Evolutionary conservation across 345 rosid genomes (phyloP), one percentile per base, ranked within the genome.

Genomic region (Hypericum perforatum): DNA sequence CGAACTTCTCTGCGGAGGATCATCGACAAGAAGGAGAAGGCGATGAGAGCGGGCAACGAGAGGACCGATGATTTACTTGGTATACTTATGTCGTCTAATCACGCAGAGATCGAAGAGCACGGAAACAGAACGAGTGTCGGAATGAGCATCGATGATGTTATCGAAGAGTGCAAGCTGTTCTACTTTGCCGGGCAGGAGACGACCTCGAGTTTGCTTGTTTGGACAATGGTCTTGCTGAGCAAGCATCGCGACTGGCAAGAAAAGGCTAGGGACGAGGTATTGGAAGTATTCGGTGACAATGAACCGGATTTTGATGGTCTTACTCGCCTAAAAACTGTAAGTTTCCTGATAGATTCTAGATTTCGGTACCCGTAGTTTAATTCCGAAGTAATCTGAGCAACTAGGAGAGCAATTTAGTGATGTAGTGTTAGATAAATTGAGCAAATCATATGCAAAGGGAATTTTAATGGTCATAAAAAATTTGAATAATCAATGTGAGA

Each of bases 241-340:
- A 44, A 16, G 29, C 65, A 62, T 16, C 59, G 37, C 3, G 13
- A 13, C 1, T 62, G 66, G 66, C 66, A 62, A 53, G 39, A 43
- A 10, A 56, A 49, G 7, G 66, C 59, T 7, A 62, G 66, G 40
- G 66, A 54, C 9, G 66, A 62, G 46, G 60, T 62, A 10, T 40
- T 53, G 9, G 45, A 53, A n/a, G 53, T 62, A 29, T 54, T 45
- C 16, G 60, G 66, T 8, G 51, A 37, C 32, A 32, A 62, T 9
- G 32, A 11, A 11, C 66, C 66, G 6, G 45, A 45, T 11, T 54
- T 14, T n/a, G 54, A 54, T 37, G 39, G 41, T 10, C 16, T 62
- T 14, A 70, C 61, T 29, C 49, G 9, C 54, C 70, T 70, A 44
- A 65, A 61, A 63, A 44, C 49, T 39, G 70, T 70, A 47, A 65